phyloP scores from a whole-genome alignment of 169 alveolate species.

The Plasmodium falciparum region DNA sequence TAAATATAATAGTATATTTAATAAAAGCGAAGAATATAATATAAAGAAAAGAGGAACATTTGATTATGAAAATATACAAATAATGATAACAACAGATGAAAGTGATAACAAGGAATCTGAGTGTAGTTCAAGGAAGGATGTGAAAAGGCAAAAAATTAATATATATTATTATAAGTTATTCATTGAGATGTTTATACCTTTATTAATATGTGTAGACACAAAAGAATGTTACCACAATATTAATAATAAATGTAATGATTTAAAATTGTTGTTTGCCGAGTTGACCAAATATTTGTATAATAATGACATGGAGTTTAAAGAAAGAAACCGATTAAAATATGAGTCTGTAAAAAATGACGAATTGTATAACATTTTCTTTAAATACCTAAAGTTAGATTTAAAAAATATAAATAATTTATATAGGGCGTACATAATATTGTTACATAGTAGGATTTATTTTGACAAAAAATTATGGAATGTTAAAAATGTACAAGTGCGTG shows the following conservation, averaged over 20 bases:
- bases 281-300: constrained; percentile 35
- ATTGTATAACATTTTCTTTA: constrained; percentile 53
- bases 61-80: background rate
- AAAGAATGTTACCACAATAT: constrained; percentile 14
- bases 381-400: constrained; percentile 29
- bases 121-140: constrained; percentile 5
- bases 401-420: constrained; percentile 50
- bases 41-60: background rate
- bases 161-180: constrained; percentile 48
- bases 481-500: constrained; percentile 31
- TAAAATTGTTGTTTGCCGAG: constrained; percentile 15
- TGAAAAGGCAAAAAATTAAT: constrained; percentile 45
- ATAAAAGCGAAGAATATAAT: background rate
- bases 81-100: background rate
- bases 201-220: constrained; percentile 64
- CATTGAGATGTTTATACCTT: constrained; percentile 63
- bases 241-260: too few species aligned
- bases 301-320: background rate
- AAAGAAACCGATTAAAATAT: background rate
- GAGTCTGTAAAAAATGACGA: constrained; percentile 3
- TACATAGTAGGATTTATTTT: constrained; percentile 65
- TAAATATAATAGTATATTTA: background rate
- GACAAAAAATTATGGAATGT: constrained; percentile 32
- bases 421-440: constrained; percentile 63
- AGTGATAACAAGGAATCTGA: constrained; percentile 18